Base-by-base conservation (phyloP, 176 grass and related monocot genomes). In the Oryza coarctata region DNA sequence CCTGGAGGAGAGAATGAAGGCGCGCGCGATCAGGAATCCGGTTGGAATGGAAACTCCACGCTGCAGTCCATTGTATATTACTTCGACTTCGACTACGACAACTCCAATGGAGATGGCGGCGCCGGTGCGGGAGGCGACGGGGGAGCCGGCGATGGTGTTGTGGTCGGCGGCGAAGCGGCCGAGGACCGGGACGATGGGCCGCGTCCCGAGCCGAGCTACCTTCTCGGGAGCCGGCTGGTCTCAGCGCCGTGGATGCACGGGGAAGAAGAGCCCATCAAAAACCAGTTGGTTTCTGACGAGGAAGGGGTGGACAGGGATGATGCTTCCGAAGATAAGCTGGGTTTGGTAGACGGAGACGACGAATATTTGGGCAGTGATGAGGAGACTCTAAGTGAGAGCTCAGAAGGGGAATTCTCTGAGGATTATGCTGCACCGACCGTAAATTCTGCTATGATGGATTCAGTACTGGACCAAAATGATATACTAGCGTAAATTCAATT, bases 191-290 rank as follows among this genome's bases (percentile, higher is more conserved):
- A 80, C 13, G 82, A 64, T 39, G 63, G 41, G 57, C n/a, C 52
- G 0, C 39, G 29, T n/a, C 80, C 60, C 60, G 63, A 38, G 31
- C 71, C 50, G 71, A 80, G 13, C 9, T 85, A 70, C 69, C 70
- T 85, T 14, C 31, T 81, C 6, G 83, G 61, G 73, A 60, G 14
- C 25, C 75, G 65, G 45, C 28, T 70, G 27, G 35, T 76, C 32
- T 62, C 71, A 34, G 81, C 89, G 62, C 89, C 89, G 12, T 91
- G 87, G 92, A 80, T 77, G 68, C 89, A 89, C 70, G 87, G 81
- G 76, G 78, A 80, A 33, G 83, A 79, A 60, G 39, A 70, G 25
- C 41, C 52, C 47, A 23, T 41, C 18, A 15, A 33, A 22, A 79
- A 68, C 3, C 13, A 14, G 27, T 65, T 17, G 57, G 28, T 73